These are phyloP conservation scores for Tilletia walkeri DNA, from an alignment of 1,284 basidiomycete species.

Conservation along the genomic window DNA sequence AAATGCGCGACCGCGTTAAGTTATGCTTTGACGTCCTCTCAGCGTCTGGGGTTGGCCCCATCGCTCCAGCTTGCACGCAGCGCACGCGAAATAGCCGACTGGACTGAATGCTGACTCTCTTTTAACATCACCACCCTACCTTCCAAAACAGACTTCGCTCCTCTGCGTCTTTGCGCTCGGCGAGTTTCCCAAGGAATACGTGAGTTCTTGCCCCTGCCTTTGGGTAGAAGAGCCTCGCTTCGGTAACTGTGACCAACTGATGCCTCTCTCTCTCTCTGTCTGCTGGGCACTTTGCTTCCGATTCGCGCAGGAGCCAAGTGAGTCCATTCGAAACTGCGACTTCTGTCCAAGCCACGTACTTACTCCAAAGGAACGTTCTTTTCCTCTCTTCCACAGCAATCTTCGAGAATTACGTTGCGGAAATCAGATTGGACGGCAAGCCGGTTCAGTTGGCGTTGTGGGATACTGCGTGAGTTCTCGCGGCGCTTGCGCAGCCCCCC, in stretches of 20 bases:
- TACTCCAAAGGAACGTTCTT: too few relatives aligned
- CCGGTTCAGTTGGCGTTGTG: constrained; percentile 91
- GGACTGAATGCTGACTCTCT: background rate
- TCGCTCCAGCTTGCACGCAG: too few relatives aligned
- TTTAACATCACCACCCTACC: background rate
- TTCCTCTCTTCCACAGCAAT: constrained; percentile 64
- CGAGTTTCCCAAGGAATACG: constrained; percentile 95
- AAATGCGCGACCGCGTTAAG: too few relatives aligned
- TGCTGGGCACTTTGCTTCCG: background rate
- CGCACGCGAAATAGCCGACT: background rate
- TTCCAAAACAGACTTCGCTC: constrained; percentile 12
- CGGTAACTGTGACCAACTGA: too few relatives aligned
- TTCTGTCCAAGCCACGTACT: too few relatives aligned
- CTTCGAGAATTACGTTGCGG: constrained; percentile 97
- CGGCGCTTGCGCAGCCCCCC: background rate
- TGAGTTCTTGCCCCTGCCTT: constrained; percentile 40
- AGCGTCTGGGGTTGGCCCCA: too few relatives aligned
- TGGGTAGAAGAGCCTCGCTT: background rate
- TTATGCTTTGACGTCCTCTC: too few relatives aligned
- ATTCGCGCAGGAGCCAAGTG: background rate
- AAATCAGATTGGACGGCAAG: constrained; percentile 94
- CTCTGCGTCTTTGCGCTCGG: constrained; percentile 76
- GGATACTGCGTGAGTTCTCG: constrained; percentile 81
- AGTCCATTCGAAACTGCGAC: background rate
- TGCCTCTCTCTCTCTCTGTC: background rate